Evolutionary conservation across 106 monocot genomes (phyloP), one percentile per base, ranked within the genome.

Genomic region (Hemerocallis citrina): DNA sequence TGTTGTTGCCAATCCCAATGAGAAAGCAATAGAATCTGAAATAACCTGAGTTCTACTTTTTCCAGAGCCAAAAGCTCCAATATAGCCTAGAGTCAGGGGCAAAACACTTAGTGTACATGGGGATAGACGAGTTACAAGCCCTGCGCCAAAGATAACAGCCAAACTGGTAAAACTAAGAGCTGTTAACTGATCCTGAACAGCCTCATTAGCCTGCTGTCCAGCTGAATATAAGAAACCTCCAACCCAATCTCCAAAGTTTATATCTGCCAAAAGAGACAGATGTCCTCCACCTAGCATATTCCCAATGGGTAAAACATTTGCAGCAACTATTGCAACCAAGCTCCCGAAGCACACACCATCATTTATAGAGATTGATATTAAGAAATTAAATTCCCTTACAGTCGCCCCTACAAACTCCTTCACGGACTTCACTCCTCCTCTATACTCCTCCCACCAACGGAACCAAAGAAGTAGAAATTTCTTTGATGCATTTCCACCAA

Each of bases 1-100:
- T 41, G 95, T 96, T 81, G 95, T 96, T 57, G 95, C 95, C 58
- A 96, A 74, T 54, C 95, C 95, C 71, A 96, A 57, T 17, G 95
- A 72, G 44, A 96, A 95, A 49, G 95, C 80, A 73, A 96, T 28
- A 47, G 92, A 88, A 61, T 88, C 72, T 52, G 77, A 72, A 54
- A 92, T 66, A 43, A 84, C 69, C 92, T 92, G 31, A 11, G 22
- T n/a, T n/a, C n/a, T n/a, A n/a, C n/a, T n/a, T n/a, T n/a, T n/a
- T n/a, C n/a, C n/a, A n/a, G n/a, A n/a, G n/a, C n/a, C n/a, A n/a
- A n/a, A n/a, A n/a, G n/a, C n/a, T n/a, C 92, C 92, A 51, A 92
- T 95, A 62, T 95, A 95, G 32, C 95, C 95, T 68, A 95, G 80
- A 46, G 89, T 89, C 55, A 95, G 55, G 24, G 95, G 89, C 52